Evolutionary conservation across 2,329 filamentous ascomycete species (phyloP).

Genomic region (Davidsoniella australis): DNA sequence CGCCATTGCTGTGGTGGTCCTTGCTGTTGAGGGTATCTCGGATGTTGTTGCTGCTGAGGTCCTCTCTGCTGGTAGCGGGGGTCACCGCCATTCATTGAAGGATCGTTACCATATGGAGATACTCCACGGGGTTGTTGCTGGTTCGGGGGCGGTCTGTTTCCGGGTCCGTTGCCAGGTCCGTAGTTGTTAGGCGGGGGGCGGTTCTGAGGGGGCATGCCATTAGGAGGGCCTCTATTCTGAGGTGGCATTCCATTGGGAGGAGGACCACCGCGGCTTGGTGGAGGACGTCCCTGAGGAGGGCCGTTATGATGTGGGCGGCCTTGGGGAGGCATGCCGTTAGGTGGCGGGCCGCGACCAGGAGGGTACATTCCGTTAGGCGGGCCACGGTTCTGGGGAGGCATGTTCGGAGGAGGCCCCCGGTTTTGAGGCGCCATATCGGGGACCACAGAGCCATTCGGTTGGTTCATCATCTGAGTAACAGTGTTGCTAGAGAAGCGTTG

Average conservation of each 20-base stretch:
- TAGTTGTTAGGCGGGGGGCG: slow-evolving; percentile 6
- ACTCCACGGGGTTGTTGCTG: slow-evolving; percentile 5
- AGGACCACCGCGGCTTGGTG: background rate
- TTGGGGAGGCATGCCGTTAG: background rate
- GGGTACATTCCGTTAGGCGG: slow-evolving; percentile 1
- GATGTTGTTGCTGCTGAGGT: slow-evolving; percentile 1
- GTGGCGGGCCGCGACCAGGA: background rate
- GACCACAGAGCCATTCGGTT: background rate
- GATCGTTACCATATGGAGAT: background rate
- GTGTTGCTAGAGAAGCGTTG: slow-evolving; percentile 72
- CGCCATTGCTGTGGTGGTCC: slow-evolving; percentile 10
- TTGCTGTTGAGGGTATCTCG: slow-evolving; percentile 6
- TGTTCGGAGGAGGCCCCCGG: background rate
- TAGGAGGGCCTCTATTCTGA: slow-evolving; percentile 8
- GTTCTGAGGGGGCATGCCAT: slow-evolving; percentile 1
- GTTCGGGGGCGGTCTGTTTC: slow-evolving; percentile 5
- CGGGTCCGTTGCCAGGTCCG: slow-evolving; percentile 3
- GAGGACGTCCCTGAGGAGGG: background rate
- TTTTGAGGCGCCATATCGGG: background rate
- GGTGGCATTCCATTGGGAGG: slow-evolving; percentile 8
- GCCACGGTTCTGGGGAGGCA: background rate
- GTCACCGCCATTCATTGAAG: background rate
- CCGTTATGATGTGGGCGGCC: background rate
- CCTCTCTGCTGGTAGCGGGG: slow-evolving; percentile 2
- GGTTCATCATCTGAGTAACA: slow-evolving; percentile 42